A percentile compares a stretch with the other conserved stretches of the same genome.
These are phyloP conservation scores for Brassica balearica DNA, from an alignment of 441 rosid genomes.

Conservation along the genomic window DNA sequence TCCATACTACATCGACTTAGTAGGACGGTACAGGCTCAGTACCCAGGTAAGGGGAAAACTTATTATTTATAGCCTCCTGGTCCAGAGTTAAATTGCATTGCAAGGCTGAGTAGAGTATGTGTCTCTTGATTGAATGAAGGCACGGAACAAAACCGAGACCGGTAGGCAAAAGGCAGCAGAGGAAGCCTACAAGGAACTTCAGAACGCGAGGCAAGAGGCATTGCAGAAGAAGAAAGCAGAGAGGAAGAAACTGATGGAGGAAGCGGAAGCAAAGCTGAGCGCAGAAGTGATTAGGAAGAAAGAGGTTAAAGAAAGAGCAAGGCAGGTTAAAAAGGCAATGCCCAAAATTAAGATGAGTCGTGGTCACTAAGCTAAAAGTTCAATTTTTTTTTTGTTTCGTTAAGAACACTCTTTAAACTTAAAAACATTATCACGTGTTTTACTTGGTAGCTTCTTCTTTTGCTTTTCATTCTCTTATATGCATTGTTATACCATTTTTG, in stretches of 20 bases:
- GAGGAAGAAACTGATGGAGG: slow-evolving; percentile 76
- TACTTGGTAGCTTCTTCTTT: neutral
- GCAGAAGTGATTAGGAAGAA: slow-evolving; percentile 85
- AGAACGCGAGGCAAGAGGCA: slow-evolving; percentile 86
- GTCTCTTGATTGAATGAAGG: slow-evolving; percentile 49
- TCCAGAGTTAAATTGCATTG: neutral
- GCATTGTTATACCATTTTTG: slow-evolving; percentile 1
- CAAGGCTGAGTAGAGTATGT: neutral
- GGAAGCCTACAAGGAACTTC: slow-evolving; percentile 85
- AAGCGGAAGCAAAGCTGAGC: slow-evolving; percentile 79
- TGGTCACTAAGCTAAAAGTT: slow-evolving; percentile 50
- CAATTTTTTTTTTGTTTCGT: neutral
- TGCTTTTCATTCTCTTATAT: slow-evolving; percentile 9
- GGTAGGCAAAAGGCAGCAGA: slow-evolving; percentile 79
- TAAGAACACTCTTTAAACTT: neutral
- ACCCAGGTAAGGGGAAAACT: slow-evolving; percentile 60
- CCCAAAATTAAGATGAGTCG: slow-evolving; percentile 87
- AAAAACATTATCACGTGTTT: neutral
- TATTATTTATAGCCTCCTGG: neutral
- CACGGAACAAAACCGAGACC: slow-evolving; percentile 76
- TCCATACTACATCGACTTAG: slow-evolving; percentile 85
- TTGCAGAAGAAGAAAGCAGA: slow-evolving; percentile 84
- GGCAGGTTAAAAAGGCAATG: slow-evolving; percentile 78
- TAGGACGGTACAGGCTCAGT: slow-evolving; percentile 90
- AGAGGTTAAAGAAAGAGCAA: slow-evolving; percentile 81